Conservation (phyloP, 1,284 basidiomycete genomes). For the Thelephora terrestris region DNA sequence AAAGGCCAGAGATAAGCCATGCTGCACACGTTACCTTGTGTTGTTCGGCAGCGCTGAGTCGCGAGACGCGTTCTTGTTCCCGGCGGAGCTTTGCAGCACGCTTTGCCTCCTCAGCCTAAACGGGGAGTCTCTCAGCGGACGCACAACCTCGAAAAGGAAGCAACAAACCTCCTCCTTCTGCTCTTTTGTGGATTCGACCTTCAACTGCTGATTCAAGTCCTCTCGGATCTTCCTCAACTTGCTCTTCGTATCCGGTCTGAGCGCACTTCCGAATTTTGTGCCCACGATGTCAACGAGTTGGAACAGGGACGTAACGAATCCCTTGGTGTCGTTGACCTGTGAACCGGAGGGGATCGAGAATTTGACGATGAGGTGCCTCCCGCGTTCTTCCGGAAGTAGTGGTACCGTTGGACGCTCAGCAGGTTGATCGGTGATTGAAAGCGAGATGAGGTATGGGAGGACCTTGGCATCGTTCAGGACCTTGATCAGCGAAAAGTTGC, state of each 20-base stretch:
- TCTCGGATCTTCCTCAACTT: slow-evolving; percentile 69
- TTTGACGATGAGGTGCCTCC: slow-evolving; percentile 66
- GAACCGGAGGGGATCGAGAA: slow-evolving; percentile 46
- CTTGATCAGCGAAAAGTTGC: slow-evolving; percentile 43
- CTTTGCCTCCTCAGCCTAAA: slow-evolving; percentile 51
- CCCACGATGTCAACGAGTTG: slow-evolving; percentile 52
- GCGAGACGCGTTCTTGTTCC: slow-evolving; percentile 62
- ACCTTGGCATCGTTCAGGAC: slow-evolving; percentile 55
- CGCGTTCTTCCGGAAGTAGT: slow-evolving; percentile 35
- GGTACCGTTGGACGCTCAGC: slow-evolving; percentile 52
- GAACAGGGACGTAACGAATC: slow-evolving; percentile 61
- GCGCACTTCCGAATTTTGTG: slow-evolving; percentile 19
- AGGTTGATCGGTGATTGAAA: slow-evolving; percentile 81
- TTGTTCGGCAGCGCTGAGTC: slow-evolving; percentile 72
- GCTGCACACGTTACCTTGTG: slow-evolving; percentile 46
- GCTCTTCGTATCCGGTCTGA: slow-evolving; percentile 71
- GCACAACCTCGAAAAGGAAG: slow-evolving; percentile 1
- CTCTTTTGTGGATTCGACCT: slow-evolving; percentile 60
- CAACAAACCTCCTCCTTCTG: slow-evolving; percentile 56
- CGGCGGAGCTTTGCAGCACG: slow-evolving; percentile 64
- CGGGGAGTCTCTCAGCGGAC: background rate
- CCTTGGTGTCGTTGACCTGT: slow-evolving; percentile 38
- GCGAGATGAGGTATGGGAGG: slow-evolving; percentile 68
- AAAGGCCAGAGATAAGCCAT: background rate
- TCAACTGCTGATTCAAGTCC: slow-evolving; percentile 56